These are phyloP conservation scores for Hygrocybe punicea DNA, from an alignment of 768 basidiomycete species.

Conservation along the genomic window DNA sequence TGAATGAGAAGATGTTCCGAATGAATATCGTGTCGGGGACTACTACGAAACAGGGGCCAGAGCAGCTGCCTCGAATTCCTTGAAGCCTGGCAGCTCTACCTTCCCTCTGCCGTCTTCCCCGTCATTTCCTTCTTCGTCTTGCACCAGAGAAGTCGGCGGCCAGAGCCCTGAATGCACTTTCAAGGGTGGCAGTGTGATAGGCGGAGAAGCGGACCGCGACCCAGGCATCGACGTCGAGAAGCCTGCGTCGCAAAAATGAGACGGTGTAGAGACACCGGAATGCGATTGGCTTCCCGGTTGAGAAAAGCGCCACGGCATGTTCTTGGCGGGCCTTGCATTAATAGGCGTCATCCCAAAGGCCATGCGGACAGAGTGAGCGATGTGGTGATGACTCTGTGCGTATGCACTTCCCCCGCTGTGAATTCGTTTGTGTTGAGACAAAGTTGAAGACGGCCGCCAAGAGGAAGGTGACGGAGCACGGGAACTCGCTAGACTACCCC, in stretches of 20 bases:
- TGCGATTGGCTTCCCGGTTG: conserved; percentile 15
- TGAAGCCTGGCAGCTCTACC: conserved; percentile 61
- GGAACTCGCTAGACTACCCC: conserved; percentile 49
- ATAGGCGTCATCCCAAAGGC: conserved; percentile 95
- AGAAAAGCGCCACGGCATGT: conserved; percentile 38
- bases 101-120: conserved; percentile 25
- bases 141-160: conserved; percentile 8
- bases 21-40: too few relatives aligned
- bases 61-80: conserved; percentile 58
- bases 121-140: conserved; percentile 10
- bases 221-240: conserved; percentile 44
- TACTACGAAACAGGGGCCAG: not conserved
- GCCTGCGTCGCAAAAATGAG: conserved; percentile 13
- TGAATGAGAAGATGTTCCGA: not conserved
- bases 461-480: conserved; percentile 59
- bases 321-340: conserved; percentile 37
- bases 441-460: conserved; percentile 31
- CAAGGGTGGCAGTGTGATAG: conserved; percentile 68
- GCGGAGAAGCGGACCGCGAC: conserved; percentile 65
- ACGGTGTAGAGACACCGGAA: conserved; percentile 20
- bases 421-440: conserved; percentile 23
- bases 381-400: conserved; percentile 50
- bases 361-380: conserved; percentile 79
- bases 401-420: conserved; percentile 13
- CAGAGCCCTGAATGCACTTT: conserved; percentile 35